phyloP scores from a whole-genome alignment of 129 eudicot genomes.

The Centella asiatica region DNA sequence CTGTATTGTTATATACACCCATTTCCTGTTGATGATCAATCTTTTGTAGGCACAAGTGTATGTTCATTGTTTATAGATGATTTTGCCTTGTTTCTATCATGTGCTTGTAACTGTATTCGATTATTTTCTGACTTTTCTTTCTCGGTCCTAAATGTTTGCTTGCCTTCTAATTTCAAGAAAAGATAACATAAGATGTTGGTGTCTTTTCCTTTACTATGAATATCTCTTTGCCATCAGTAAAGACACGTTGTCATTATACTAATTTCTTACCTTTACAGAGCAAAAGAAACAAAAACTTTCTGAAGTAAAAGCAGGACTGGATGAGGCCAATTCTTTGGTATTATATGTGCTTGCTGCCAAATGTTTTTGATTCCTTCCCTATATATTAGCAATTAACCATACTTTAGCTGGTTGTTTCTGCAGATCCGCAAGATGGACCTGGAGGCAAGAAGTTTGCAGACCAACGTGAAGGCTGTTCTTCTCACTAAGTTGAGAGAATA shows the following conservation, averaged over 20 bases:
- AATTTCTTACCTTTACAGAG: constrained; percentile 29
- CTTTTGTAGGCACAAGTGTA: too few relatives aligned
- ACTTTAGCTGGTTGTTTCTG: constrained; percentile 11
- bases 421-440: constrained; percentile 78
- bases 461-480: constrained; percentile 54
- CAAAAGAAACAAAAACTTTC: constrained; percentile 59
- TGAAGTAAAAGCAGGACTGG: constrained; percentile 51
- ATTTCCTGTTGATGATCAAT: too few relatives aligned
- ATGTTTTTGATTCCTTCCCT: background rate
- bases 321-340: constrained; percentile 67
- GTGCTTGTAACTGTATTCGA: too few relatives aligned
- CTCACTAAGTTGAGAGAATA: constrained; percentile 65
- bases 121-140: too few relatives aligned
- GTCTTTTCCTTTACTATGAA: background rate
- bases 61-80: too few relatives aligned
- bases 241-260: background rate
- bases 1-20: too few relatives aligned
- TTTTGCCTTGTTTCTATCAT: too few relatives aligned
- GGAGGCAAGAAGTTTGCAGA: constrained; percentile 70
- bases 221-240: background rate
- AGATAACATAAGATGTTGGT: background rate
- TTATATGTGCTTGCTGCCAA: constrained; percentile 4
- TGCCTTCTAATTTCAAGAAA: background rate
- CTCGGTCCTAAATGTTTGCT: background rate
- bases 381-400: background rate